Evolutionary conservation across 2,329 filamentous ascomycete species (phyloP).

Genomic region (Neonectria hederae): DNA sequence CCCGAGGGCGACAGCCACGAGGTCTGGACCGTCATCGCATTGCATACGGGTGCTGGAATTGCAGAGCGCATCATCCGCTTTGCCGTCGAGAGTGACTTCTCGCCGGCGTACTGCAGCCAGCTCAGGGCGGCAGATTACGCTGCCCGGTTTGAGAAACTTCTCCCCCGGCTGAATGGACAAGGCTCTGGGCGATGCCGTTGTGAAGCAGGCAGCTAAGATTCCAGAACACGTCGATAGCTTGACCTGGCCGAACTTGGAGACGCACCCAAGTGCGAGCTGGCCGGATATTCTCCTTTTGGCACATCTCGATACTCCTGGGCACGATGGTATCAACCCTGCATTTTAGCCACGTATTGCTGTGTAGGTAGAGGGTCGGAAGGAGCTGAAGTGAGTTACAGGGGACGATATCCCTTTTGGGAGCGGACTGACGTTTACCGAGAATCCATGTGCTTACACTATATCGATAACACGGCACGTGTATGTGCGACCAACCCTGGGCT

Average conservation of each 20-base stretch:
- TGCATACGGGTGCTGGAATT: slow-evolving; percentile 49
- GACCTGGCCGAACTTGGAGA: slow-evolving; percentile 40
- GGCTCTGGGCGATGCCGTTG: slow-evolving; percentile 41
- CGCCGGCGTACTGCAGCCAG: slow-evolving; percentile 21
- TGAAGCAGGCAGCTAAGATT: slow-evolving; percentile 39
- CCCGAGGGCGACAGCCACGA: slow-evolving; percentile 39
- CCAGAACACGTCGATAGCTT: slow-evolving; percentile 33
- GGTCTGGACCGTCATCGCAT: slow-evolving; percentile 48
- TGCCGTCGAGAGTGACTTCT: slow-evolving; percentile 48
- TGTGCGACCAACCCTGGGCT: not conserved
- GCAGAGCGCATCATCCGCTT: slow-evolving; percentile 49
- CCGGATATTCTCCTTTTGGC: slow-evolving; percentile 45
- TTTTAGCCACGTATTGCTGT: slow-evolving; percentile 33
- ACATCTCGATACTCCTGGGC: slow-evolving; percentile 42
- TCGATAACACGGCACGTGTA: not conserved
- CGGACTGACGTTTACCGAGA: not conserved
- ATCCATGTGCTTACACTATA: not conserved
- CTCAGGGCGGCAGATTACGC: slow-evolving; percentile 17
- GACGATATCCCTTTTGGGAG: not conserved
- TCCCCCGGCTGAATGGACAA: slow-evolving; percentile 43
- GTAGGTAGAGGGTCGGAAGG: too few relatives aligned
- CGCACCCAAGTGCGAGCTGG: slow-evolving; percentile 45
- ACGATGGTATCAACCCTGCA: slow-evolving; percentile 42
- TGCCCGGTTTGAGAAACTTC: slow-evolving; percentile 33
- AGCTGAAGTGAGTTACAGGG: not conserved